Conservation (phyloP, 371 early-diverging fungal species). For the Capniomyces stellatus region DNA sequence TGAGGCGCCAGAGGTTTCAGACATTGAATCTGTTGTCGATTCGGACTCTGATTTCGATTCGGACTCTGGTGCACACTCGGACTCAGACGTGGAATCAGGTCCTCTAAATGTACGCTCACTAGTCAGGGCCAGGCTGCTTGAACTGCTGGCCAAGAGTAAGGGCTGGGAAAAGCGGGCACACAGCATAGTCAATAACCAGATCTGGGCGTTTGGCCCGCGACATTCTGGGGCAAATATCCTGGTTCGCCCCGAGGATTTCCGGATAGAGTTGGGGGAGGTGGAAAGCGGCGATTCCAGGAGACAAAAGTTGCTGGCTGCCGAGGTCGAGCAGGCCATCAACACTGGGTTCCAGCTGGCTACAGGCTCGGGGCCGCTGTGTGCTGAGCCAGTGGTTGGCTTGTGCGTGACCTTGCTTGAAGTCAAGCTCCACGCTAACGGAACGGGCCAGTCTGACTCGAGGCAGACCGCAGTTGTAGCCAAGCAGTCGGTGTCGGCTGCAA, state of each 20-base stretch:
- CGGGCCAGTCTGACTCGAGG: background rate
- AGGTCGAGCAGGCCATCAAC: conserved; percentile 54
- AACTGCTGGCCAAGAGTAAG: conserved; percentile 17
- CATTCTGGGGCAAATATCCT: conserved; percentile 79
- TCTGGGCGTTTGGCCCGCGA: conserved; percentile 66
- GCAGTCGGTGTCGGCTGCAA: background rate
- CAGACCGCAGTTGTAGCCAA: background rate
- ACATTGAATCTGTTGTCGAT: conserved; percentile 6
- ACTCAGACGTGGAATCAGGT: no score
- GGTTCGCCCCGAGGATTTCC: no score
- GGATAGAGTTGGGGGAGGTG: no score
- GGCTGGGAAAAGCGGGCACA: conserved; percentile 32
- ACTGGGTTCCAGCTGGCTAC: conserved; percentile 92
- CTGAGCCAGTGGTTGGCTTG: conserved; percentile 81
- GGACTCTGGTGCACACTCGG: background rate
- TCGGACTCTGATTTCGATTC: background rate
- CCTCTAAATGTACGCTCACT: no score
- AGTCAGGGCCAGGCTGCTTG: no score
- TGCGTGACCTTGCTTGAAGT: conserved; percentile 69
- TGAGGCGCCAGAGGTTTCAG: conserved; percentile 34
- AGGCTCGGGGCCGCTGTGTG: conserved; percentile 77
- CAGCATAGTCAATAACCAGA: conserved; percentile 14
- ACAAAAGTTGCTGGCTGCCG: no score
- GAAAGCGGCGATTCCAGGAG: no score
- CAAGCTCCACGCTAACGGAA: conserved; percentile 27